A percentile compares a stretch with the other conserved stretches of the same genome.
phyloP scores from a whole-genome alignment of 768 basidiomycete genomes.

The Mrakia frigida region DNA sequence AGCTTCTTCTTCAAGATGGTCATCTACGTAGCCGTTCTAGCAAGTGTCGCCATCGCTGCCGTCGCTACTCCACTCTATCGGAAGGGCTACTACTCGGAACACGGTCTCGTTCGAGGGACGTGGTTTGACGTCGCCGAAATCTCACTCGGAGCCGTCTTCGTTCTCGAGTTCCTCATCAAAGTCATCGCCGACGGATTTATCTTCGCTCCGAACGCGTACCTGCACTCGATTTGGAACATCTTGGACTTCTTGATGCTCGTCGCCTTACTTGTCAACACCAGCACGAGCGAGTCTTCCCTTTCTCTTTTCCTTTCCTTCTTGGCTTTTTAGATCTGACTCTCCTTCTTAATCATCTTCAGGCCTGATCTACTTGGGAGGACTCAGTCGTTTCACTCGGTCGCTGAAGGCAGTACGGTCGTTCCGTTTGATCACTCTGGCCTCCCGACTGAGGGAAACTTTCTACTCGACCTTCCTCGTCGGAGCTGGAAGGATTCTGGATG shows the following conservation, averaged over 20 bases:
- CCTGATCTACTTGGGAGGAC: conserved; percentile 69
- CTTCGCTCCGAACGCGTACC: conserved; percentile 72
- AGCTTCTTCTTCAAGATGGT: conserved; percentile 69
- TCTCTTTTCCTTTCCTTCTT: conserved; percentile 24
- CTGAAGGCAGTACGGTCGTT: conserved; percentile 84
- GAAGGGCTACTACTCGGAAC: conserved; percentile 56
- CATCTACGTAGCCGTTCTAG: conserved; percentile 69
- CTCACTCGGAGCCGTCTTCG: conserved; percentile 45
- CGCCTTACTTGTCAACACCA: conserved; percentile 57
- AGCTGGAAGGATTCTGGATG: conserved; percentile 75
- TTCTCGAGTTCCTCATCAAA: conserved; percentile 83
- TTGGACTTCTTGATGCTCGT: conserved; percentile 80
- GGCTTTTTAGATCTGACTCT: conserved; percentile 51
- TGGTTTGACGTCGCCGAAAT: conserved; percentile 64
- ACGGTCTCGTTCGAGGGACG: conserved; percentile 57
- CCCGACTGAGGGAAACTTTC: conserved; percentile 79
- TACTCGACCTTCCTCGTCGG: conserved; percentile 79
- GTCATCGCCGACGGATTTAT: conserved; percentile 78
- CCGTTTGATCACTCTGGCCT: conserved; percentile 81
- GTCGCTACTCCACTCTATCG: conserved; percentile 61
- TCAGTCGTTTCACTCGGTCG: conserved; percentile 74
- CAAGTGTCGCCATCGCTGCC: conserved; percentile 72
- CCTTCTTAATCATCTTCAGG: conserved; percentile 40
- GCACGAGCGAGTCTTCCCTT: conserved; percentile 32
- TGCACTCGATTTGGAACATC: conserved; percentile 86